A percentile compares a stretch with the other conserved stretches of the same genome.
phyloP scores from a whole-genome alignment of 306 rosid species.

The Betula pendula region DNA sequence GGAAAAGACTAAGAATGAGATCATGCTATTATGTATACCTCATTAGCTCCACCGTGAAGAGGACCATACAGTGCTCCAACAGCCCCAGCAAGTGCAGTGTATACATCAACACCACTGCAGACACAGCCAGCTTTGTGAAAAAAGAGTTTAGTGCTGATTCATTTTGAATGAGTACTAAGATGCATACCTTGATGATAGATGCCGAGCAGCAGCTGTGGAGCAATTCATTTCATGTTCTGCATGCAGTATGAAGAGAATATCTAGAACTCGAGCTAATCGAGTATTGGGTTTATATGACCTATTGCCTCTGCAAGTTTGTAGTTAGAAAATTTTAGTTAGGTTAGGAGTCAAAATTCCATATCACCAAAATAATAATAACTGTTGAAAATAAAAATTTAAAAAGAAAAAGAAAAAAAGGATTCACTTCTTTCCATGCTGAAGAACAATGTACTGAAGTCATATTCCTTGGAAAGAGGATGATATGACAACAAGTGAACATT shows the following conservation, averaged over 20 bases:
- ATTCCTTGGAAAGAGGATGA: background rate
- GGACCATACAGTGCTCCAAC: constrained; percentile 94
- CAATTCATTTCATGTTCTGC: constrained; percentile 98
- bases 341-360: background rate
- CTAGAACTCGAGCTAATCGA: constrained; percentile 75
- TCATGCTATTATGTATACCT: constrained; percentile 41
- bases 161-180: constrained; percentile 20
- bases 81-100: constrained; percentile 84
- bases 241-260: constrained; percentile 79
- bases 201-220: constrained; percentile 85
- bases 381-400: background rate
- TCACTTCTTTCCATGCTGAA: background rate
- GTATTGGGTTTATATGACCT: constrained; percentile 81
- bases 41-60: constrained; percentile 93
- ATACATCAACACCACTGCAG: constrained; percentile 86
- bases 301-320: constrained; percentile 60
- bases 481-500: background rate
- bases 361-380: background rate
- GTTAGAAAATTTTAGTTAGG: background rate
- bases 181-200: constrained; percentile 81
- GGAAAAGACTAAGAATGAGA: background rate
- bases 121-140: constrained; percentile 22
- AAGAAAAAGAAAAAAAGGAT: no score
- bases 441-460: background rate
- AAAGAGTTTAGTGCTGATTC: background rate